These are phyloP conservation scores for Puccinia brachypodii DNA, from an alignment of 1,284 basidiomycete genomes.

Conservation along the genomic window DNA sequence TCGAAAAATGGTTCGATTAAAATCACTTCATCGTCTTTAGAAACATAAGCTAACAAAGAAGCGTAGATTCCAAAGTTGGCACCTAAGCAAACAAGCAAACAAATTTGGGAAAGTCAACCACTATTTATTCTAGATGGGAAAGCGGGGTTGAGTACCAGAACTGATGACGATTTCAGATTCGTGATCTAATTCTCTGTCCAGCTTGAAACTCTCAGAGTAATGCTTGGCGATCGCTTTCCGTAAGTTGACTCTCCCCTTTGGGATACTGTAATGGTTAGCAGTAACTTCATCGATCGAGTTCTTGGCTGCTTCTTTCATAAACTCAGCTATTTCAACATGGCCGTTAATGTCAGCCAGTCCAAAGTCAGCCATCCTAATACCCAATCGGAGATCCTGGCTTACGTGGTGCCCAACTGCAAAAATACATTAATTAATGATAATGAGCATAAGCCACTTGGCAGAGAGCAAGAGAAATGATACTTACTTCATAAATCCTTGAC, in stretches of 20 bases:
- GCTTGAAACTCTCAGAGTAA: constrained; percentile 63
- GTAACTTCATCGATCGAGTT: constrained; percentile 69
- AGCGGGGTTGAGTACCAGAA: constrained; percentile 66
- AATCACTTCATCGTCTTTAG: constrained; percentile 92
- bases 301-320: constrained; percentile 75
- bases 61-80: constrained; percentile 74
- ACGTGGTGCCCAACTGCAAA: constrained; percentile 38
- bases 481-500: constrained; percentile 58
- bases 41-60: constrained; percentile 80
- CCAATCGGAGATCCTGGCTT: neutral
- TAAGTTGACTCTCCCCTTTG: constrained; percentile 78
- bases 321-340: constrained; percentile 58
- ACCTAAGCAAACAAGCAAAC: neutral
- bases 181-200: constrained; percentile 72
- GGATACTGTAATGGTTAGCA: constrained; percentile 79
- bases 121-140: constrained; percentile 50
- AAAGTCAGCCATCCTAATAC: too few species aligned
- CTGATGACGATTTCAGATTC: constrained; percentile 90
- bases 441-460: neutral
- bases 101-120: neutral
- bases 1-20: constrained; percentile 76
- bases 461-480: constrained; percentile 64
- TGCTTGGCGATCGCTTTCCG: constrained; percentile 78
- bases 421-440: neutral
- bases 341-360: neutral